phyloP scores from a whole-genome alignment of 148 eudicot genomes.

The Amaranthus palmeri region DNA sequence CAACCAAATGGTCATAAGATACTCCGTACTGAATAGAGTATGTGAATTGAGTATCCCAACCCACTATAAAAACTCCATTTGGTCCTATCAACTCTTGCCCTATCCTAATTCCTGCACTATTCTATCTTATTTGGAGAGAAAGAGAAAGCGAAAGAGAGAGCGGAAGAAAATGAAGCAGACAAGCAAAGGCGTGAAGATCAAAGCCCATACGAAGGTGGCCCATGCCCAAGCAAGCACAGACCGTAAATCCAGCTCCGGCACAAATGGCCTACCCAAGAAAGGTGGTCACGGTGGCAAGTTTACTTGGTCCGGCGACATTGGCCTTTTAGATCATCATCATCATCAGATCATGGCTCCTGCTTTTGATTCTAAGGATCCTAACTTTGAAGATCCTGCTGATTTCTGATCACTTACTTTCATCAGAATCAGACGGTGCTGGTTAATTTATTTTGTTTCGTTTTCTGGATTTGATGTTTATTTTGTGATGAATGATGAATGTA shows the following conservation, averaged over 20 bases:
- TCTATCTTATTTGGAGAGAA: not conserved
- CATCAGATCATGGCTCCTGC: conserved; percentile 27
- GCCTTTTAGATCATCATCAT: conserved; percentile 12
- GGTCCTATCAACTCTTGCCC: not conserved
- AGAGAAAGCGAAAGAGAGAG: not conserved
- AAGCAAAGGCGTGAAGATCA: conserved; percentile 34
- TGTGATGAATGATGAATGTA: not conserved
- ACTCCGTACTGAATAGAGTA: too few relatives aligned
- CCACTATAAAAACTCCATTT: conserved; percentile 4
- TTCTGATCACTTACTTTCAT: too few relatives aligned
- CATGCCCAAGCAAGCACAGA: conserved; percentile 41
- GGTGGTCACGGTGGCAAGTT: conserved; percentile 88
- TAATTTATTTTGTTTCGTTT: not conserved
- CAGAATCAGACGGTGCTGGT: not conserved
- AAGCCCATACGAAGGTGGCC: conserved; percentile 28
- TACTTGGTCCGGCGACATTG: conserved; percentile 67
- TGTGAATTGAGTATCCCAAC: not conserved
- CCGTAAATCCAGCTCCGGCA: conserved; percentile 54
- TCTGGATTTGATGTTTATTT: not conserved
- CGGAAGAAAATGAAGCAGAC: conserved; percentile 46
- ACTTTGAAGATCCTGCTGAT: conserved; percentile 42
- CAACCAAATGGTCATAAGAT: too few relatives aligned
- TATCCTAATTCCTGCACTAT: not conserved
- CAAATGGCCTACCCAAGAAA: conserved; percentile 68
- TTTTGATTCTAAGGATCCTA: conserved; percentile 57